Base-by-base conservation (phyloP, 331 rosid species). In the Quercus phellos region DNA sequence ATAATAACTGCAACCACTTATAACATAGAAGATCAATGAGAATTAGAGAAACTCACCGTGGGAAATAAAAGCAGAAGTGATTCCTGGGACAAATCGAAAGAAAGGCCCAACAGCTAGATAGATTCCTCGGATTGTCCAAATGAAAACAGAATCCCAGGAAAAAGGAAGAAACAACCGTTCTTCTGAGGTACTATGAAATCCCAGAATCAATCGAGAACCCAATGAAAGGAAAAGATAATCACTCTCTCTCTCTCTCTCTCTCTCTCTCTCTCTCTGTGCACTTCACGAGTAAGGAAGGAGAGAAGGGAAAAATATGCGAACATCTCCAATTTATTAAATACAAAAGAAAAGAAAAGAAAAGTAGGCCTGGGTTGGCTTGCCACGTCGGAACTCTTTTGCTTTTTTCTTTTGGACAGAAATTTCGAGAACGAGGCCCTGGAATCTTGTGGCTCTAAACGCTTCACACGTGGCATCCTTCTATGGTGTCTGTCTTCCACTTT, bases 391-490 rank as follows among this genome's bases (percentile, higher is more conserved):
- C 46, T 8, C 46, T 38, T 38, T 38, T 2, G 46, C 46, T 2
- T 38, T 38, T 38, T 38, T 38, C 46, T 38, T 38, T 38, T 38
- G 46, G 46, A 38, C 18, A 18, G 93, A 90, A 80, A 77, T 79
- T 75, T 88, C 93, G 79, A 72, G 97, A 90, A 90, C 55, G 73
- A 63, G 35, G 29, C 54, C 16, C 58, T 34, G 26, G 73, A 59
- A 85, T 42, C 81, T 86, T 90, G 97, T 90, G 97, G 96, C 96
- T 87, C 88, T 86, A 79, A 84, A 84, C 76, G 84, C 69, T 56
- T 72, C 16, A 86, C 96, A 92, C 92, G 87, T 82, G 93, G 82
- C 91, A 68, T 6, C 38, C 55, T 71, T 3, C 72, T 73, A 81
- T 85, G 50, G 76, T 10, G 80, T 58, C 32, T 69, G 43, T 38